These are phyloP conservation scores for Pythium scleroteichum DNA, from an alignment of 352 stramenopile genomes.

Conservation along the genomic window DNA sequence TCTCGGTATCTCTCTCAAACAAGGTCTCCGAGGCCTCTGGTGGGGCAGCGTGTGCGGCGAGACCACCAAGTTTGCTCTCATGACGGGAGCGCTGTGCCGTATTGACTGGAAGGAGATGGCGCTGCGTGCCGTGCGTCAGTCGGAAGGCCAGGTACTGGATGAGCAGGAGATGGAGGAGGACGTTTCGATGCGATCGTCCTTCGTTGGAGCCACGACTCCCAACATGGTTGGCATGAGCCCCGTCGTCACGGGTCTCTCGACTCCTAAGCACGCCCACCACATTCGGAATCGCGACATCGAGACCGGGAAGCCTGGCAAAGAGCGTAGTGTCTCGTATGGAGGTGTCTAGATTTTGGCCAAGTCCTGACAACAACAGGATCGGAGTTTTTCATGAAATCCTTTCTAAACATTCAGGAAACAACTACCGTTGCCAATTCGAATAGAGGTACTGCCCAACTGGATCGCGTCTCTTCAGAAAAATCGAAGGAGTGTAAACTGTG, in stretches of 20 bases:
- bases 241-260: conserved; percentile 59
- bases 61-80: conserved; percentile 68
- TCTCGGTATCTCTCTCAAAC: conserved; percentile 49
- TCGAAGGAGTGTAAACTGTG: conserved; percentile 10
- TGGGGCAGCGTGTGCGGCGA: conserved; percentile 76
- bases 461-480: conserved; percentile 26
- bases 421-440: conserved; percentile 1
- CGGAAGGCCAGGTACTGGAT: conserved; percentile 53
- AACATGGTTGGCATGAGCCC: conserved; percentile 60
- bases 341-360: conserved; percentile 11
- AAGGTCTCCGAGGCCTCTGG: conserved; percentile 67
- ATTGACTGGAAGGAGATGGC: conserved; percentile 79
- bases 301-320: conserved; percentile 1
- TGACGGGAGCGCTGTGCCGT: conserved; percentile 50
- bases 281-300: conserved; percentile 22
- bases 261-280: conserved; percentile 37
- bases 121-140: conserved; percentile 58
- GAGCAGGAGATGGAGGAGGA: conserved; percentile 64
- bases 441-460: conserved; percentile 1
- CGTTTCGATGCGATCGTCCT: conserved; percentile 55
- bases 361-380: conserved; percentile 10
- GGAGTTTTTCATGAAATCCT: conserved; percentile 10
- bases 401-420: neutral
- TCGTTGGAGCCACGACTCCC: conserved; percentile 58
- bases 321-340: conserved; percentile 25